Evolutionary conservation across 2,329 filamentous ascomycete genomes (phyloP), one percentile per base, ranked within the genome.

Genomic region (Alternaria sp.): DNA sequence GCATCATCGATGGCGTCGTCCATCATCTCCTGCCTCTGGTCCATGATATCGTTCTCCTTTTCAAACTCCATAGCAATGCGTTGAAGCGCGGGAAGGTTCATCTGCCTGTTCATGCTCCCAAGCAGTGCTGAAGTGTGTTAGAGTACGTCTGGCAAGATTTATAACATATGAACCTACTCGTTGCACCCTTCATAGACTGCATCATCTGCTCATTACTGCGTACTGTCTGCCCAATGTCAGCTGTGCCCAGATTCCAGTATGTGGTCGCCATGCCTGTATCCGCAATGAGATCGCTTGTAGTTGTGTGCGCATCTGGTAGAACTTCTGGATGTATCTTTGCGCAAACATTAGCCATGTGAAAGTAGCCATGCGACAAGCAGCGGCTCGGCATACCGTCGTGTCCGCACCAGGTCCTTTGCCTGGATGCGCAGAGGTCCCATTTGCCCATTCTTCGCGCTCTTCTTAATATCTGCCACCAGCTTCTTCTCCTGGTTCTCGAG

Each of bases 191-290:
- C 95, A 99, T 98, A 9, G 94, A 95, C 80, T 97, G 93, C 94
- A 97, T 97, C 95, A 99, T 99, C 81, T 98, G 94, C 80, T 99
- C 95, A 80, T 99, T 99, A 69, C 94, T 97, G 67, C 95, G 90
- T 67, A 98, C 94, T 51, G 95, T 99, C 92, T 97, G 73, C 25
- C 54, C 64, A 40, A 58, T 61, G 53, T 78, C 28, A 74, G 67
- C 57, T 30, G 38, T 51, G 25, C 5, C 5, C 38, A 27, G 60
- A 53, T 30, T 34, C 57, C 14, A 40, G 41, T 28, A 22, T 16
- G 14, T 4, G 25, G 25, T n/a, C 28, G 10, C 63, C 79, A 54
- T 82, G 95, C 93, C 88, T 98, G 95, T 75, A 99, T 94, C 45
- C 94, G 89, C 56, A 99, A 82, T 14, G 93, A 97, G 70, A 99